Evolutionary conservation across 257 asterid species (phyloP).

Genomic region (Salvia miltiorrhiza): DNA sequence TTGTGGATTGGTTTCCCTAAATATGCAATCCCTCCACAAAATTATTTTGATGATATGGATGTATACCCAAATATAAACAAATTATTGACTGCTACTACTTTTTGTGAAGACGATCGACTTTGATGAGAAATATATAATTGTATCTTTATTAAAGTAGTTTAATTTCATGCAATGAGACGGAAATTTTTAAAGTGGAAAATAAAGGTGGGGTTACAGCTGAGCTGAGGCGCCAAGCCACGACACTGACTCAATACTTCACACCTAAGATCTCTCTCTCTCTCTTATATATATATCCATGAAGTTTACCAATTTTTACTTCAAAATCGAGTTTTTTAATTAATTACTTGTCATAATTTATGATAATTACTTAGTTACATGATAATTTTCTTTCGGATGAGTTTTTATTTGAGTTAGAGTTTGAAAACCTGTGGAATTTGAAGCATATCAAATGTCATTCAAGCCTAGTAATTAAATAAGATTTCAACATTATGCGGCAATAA

Average conservation of each 20-base stretch:
- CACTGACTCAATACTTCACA: no score
- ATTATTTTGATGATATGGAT: background rate
- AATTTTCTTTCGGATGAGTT: no score
- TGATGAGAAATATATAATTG: background rate
- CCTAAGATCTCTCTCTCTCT: background rate
- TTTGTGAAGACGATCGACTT: background rate
- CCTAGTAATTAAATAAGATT: background rate
- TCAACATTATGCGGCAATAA: background rate
- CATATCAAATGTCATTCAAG: background rate
- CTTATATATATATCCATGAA: no score
- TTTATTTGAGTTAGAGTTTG: background rate
- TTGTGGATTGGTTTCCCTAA: background rate
- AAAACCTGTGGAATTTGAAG: background rate
- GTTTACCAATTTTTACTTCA: no score
- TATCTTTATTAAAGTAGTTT: conserved; percentile 19
- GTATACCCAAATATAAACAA: background rate
- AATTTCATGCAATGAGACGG: conserved; percentile 15
- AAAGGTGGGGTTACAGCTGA: background rate
- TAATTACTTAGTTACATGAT: no score
- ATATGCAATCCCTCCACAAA: no score
- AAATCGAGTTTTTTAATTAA: no score
- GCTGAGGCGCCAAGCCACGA: background rate
- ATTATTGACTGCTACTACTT: background rate
- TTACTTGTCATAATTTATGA: no score
- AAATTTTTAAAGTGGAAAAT: conserved; percentile 13